Percentiles rank a stretch among this genome's conserved stretches.
phyloP scores from a whole-genome alignment of 495 filamentous ascomycete genomes.

The Trichoderma erinaceum region DNA sequence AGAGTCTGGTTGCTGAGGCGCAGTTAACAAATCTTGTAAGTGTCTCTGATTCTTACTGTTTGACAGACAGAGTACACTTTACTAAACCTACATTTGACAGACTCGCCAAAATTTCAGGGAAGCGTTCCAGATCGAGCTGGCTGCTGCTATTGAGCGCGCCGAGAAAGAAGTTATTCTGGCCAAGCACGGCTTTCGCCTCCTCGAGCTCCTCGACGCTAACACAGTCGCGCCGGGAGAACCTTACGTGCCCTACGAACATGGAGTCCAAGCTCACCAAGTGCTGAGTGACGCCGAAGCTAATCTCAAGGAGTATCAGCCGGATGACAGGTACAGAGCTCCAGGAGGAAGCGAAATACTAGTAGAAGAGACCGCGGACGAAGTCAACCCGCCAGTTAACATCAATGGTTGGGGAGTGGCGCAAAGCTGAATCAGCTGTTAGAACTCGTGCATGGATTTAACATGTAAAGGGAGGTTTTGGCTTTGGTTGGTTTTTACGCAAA shows the following conservation, averaged over 20 bases:
- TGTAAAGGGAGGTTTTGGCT: not conserved
- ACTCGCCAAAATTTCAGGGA: conserved; percentile 91
- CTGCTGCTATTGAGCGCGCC: conserved; percentile 84
- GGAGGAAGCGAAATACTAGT: not conserved
- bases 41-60: conserved; percentile 19
- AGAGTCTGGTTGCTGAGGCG: conserved; percentile 91
- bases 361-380: not conserved
- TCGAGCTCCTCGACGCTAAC: conserved; percentile 85
- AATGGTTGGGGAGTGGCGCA: not conserved
- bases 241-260: conserved; percentile 57
- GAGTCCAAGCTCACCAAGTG: conserved; percentile 63
- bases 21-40: conserved; percentile 88
- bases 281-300: conserved; percentile 93
- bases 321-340: conserved; percentile 34
- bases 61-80: too few species aligned
- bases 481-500: not conserved
- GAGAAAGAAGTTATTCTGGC: conserved; percentile 96
- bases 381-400: not conserved
- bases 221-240: conserved; percentile 83
- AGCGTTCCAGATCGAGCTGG: conserved; percentile 79
- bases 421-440: not conserved
- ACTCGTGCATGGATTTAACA: not conserved
- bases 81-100: conserved; percentile 30
- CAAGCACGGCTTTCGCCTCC: conserved; percentile 74
- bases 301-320: conserved; percentile 63